Evolutionary conservation across 2,329 filamentous ascomycete genomes (phyloP), one percentile per base, ranked within the genome.

Genomic region (Nigrograna mackinnonii): DNA sequence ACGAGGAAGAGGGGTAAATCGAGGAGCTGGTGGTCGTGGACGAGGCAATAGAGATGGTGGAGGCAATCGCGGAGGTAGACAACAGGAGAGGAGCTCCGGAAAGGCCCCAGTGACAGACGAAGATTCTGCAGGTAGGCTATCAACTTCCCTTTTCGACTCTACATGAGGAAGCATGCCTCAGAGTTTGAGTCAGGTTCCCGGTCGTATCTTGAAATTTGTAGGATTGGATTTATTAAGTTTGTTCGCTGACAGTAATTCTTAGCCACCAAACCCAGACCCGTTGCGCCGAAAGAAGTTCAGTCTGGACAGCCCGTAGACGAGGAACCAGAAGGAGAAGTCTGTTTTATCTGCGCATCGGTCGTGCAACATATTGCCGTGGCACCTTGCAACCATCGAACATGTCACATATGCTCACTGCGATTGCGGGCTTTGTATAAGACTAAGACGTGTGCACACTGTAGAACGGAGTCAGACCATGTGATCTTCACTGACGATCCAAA

Each of bases 301-400:
- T n/a, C n/a, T n/a, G n/a, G n/a, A n/a, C n/a, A n/a, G 62, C 69
- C 47, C 74, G 52, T 69, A 3, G 80, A 80, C 35, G 80, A 79
- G 20, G 80, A 79, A 18, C 75, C 75, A 21, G 87, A 91, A 42
- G 85, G 79, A 19, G 91, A 96, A 49, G 81, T 96, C 47, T 99
- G 94, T 80, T 97, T 97, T 71, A 99, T 99, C 62, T 99, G 94
- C 71, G 92, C 94, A 43, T 96, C 91, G 52, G 83, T 86, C 2
- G 86, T 99, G 35, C 83, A 87, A 36, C 91, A 97, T 73, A 85
- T 89, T 57, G 87, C 91, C 7, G 84, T 99, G 52, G 85, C 91
- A 22, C 92, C 94, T 16, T 99, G 94, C 72, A 97, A 96, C 69
- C 94, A 99, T 72, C 82, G 89, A 43, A 96, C 92, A 36, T 99